Base-by-base conservation (phyloP, 2,329 filamentous ascomycete species). In the Xylariaceae sp. region DNA sequence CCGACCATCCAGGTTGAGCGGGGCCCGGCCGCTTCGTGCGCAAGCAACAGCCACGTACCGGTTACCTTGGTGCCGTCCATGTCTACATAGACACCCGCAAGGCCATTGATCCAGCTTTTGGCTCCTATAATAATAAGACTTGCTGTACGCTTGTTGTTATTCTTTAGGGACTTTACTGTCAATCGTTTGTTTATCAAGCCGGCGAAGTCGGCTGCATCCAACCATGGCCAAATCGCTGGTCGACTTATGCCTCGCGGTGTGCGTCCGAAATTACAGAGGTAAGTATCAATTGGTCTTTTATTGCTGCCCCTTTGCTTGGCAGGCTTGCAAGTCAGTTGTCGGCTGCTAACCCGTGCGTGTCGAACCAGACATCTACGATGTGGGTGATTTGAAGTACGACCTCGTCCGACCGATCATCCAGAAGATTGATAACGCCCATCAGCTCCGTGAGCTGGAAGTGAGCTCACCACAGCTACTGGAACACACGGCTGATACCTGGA, bases 401-500 rank as follows among this genome's bases (percentile, higher is more conserved):
- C 74, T 86, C 58, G 80, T 88, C 48, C 77, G 80, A 7, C 79
- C 83, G 1, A 80, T 96, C 39, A 81, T 97, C 30, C 65, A 80
- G 48, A 85, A 84, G 53, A 75, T 97, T 52, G 83, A 87, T 50
- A 86, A 80, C 59, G 85, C 91, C 1, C 73, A 80, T 42, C 91
- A 95, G 68, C 82, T 97, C 30, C 85, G 83, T 64, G 67, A 78
- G 53, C 79, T 96, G 54, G 92, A 96, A 72, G 57, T 79, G 47
- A 84, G 85, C 65, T 92, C 86, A 5, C 88, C 90, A 0, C 89
- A 95, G 59, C 79, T 96, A 48, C 76, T 81, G 56, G 83, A 83
- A 36, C 77, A 87, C 52, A 85, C 85, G 37, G 79, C 75, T 18
- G 87, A 91, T 62, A 75, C 92, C 57, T 96, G 92, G 92, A 72